Conservation (phyloP, 2,329 filamentous ascomycete species). For the Fusarium sp. region DNA sequence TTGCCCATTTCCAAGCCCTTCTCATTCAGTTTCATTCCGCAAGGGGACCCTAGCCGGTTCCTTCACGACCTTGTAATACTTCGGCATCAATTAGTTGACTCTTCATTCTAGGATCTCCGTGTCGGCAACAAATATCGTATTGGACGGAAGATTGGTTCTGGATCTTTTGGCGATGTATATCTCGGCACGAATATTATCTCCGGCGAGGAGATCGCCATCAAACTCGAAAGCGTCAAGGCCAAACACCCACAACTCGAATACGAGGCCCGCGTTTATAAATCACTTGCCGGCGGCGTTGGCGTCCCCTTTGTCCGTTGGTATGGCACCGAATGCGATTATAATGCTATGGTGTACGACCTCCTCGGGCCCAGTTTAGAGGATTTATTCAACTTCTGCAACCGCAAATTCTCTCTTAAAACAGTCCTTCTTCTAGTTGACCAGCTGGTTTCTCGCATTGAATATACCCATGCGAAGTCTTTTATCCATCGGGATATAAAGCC, state of each 20-base stretch:
- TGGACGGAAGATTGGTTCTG: slow-evolving; percentile 98
- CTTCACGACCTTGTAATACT: too few species aligned
- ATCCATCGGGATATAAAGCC: slow-evolving; percentile 99
- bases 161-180: slow-evolving; percentile 98
- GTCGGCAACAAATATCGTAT: slow-evolving; percentile 99
- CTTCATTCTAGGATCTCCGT: slow-evolving; percentile 99
- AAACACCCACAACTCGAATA: slow-evolving; percentile 99
- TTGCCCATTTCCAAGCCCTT: too few species aligned
- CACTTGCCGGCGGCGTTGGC: slow-evolving; percentile 93
- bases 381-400: slow-evolving; percentile 99
- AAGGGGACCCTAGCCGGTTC: too few species aligned
- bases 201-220: slow-evolving; percentile 99
- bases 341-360: slow-evolving; percentile 98
- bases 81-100: too few species aligned
- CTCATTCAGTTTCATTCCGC: too few species aligned
- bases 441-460: slow-evolving; percentile 98
- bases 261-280: slow-evolving; percentile 93
- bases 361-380: slow-evolving; percentile 96
- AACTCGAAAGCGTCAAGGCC: slow-evolving; percentile 98
- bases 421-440: slow-evolving; percentile 96
- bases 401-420: slow-evolving; percentile 99
- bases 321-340: slow-evolving; percentile 99
- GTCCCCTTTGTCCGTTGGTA: slow-evolving; percentile 99
- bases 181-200: slow-evolving; percentile 99
- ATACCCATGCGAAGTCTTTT: slow-evolving; percentile 99